These are phyloP conservation scores for Colletotrichum kahawae DNA, from an alignment of 2,329 filamentous ascomycete genomes.

Conservation along the genomic window DNA sequence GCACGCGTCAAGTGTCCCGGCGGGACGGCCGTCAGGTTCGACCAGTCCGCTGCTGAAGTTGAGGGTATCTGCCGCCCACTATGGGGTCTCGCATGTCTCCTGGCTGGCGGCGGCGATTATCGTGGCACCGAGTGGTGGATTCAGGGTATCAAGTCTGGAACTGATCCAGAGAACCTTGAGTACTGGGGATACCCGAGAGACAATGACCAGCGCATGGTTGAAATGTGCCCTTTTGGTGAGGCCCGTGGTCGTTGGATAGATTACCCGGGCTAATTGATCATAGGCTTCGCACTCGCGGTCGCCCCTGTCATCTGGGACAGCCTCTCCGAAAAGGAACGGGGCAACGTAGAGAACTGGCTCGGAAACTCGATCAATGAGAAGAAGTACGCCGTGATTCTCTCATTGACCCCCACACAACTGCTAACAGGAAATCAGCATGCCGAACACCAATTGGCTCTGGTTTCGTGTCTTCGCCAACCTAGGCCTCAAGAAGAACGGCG, in stretches of 20 bases:
- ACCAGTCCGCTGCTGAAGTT: conserved; percentile 77
- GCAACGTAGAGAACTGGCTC: conserved; percentile 74
- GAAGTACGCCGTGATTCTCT: conserved; percentile 50
- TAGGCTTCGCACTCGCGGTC: conserved; percentile 73
- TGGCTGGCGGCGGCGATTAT: conserved; percentile 73
- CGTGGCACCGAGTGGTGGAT: conserved; percentile 69
- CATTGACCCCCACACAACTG: fast-evolving
- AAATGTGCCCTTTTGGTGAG: conserved; percentile 76
- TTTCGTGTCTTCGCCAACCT: conserved; percentile 86
- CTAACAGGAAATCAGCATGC: conserved; percentile 61
- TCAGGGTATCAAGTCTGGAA: conserved; percentile 72
- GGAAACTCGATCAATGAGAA: conserved; percentile 79
- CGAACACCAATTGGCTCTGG: conserved; percentile 75
- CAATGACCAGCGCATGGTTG: conserved; percentile 83
- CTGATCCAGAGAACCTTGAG: conserved; percentile 71
- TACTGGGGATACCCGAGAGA: conserved; percentile 81
- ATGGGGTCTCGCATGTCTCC: conserved; percentile 74
- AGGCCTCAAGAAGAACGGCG: conserved; percentile 76
- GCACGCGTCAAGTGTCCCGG: conserved; percentile 71
- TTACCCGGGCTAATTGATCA: neutral
- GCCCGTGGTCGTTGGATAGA: too few relatives aligned
- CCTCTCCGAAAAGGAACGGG: conserved; percentile 64
- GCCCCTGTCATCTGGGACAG: conserved; percentile 70
- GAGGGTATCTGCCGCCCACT: conserved; percentile 78
- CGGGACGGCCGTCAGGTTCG: conserved; percentile 76